phyloP scores from a whole-genome alignment of 1,284 basidiomycete species.

The Coniferiporia sulphurascens region DNA sequence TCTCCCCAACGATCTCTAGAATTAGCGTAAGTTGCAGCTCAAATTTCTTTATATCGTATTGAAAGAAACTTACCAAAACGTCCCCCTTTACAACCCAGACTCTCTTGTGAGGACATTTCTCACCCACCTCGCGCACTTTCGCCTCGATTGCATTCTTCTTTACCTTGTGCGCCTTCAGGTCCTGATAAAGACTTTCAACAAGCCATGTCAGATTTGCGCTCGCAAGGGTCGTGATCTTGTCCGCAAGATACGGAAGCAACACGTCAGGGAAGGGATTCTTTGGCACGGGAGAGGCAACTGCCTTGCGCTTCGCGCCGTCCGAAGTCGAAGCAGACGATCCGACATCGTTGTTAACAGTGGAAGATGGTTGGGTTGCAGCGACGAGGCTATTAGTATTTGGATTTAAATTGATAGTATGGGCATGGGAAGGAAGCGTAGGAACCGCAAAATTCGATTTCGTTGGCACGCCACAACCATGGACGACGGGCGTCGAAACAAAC shows the following conservation, averaged over 20 bases:
- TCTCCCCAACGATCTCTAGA: not conserved
- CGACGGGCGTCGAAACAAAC: slow-evolving; percentile 51
- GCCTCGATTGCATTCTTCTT: slow-evolving; percentile 80
- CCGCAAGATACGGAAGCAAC: slow-evolving; percentile 52
- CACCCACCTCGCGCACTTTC: slow-evolving; percentile 68
- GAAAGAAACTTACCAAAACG: slow-evolving; percentile 27
- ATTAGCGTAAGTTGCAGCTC: not conserved
- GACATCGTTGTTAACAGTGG: not conserved
- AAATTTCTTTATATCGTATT: not conserved
- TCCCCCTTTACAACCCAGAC: slow-evolving; percentile 61
- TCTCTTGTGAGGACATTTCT: slow-evolving; percentile 65
- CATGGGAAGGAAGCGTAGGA: slow-evolving; percentile 34
- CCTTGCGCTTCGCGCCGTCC: slow-evolving; percentile 29
- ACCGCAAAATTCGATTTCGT: slow-evolving; percentile 30
- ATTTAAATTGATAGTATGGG: slow-evolving; percentile 5
- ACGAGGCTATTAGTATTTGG: not conserved
- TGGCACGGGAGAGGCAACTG: slow-evolving; percentile 30
- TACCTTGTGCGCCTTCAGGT: slow-evolving; percentile 58
- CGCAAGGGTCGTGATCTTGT: slow-evolving; percentile 50
- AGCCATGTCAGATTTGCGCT: slow-evolving; percentile 60
- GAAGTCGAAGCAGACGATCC: slow-evolving; percentile 17
- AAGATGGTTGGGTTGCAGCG: not conserved
- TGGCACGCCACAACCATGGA: slow-evolving; percentile 23
- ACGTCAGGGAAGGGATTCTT: slow-evolving; percentile 66
- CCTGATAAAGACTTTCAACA: slow-evolving; percentile 67